Percentiles rank a stretch among this genome's conserved stretches.
Conservation (phyloP, 163 green algal genomes). For the Chlorella variabilis region DNA sequence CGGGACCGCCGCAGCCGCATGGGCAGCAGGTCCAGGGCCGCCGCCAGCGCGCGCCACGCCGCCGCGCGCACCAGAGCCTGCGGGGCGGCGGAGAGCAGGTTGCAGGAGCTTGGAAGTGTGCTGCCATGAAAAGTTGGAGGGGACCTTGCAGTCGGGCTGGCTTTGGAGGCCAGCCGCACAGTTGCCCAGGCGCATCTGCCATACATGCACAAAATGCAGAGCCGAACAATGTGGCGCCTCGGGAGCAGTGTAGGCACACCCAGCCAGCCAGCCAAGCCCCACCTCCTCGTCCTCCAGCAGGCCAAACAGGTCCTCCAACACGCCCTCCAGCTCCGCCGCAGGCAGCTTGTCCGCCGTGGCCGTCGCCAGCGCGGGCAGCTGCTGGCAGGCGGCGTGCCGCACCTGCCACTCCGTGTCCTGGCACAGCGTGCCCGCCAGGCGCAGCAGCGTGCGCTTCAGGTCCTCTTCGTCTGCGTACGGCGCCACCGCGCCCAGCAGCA, state of each 20-base stretch:
- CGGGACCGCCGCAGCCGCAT: background rate
- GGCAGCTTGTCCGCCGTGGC: conserved; percentile 17
- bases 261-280: no score
- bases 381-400: conserved; percentile 24
- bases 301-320: conserved; percentile 2
- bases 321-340: background rate
- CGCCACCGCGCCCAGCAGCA: conserved; percentile 20
- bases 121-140: no score
- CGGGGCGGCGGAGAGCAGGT: no score
- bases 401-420: conserved; percentile 34
- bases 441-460: conserved; percentile 22
- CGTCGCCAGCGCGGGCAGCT: conserved; percentile 12
- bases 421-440: conserved; percentile 6
- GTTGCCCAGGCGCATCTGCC: no score
- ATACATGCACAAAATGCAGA: no score
- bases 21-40: background rate
- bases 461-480: background rate
- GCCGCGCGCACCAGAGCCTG: conserved; percentile 22
- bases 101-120: no score
- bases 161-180: no score
- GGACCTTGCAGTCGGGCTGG: no score
- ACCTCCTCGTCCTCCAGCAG: conserved; percentile 33
- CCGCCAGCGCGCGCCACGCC: conserved; percentile 3
- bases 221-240: no score
- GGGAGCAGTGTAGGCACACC: no score